Percentiles rank a stretch among this genome's conserved stretches.
phyloP scores from a whole-genome alignment of 2,329 filamentous ascomycete species.

The Neonectria ditissima region DNA sequence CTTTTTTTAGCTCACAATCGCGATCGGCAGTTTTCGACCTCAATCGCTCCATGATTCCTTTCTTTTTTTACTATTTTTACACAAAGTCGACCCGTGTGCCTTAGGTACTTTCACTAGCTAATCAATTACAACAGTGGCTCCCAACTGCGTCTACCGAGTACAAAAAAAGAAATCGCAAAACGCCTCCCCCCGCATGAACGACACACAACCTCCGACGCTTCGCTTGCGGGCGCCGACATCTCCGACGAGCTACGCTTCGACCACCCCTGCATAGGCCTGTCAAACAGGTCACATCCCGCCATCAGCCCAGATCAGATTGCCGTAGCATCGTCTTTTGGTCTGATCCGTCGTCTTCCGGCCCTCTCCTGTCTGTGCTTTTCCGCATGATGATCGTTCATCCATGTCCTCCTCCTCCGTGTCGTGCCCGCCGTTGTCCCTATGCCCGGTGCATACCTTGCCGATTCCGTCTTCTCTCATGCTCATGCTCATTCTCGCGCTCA shows the following conservation, averaged over 20 bases:
- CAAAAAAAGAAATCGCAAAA: constrained; percentile 34
- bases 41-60: constrained; percentile 28
- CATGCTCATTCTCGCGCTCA: constrained; percentile 20
- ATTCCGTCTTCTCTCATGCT: constrained; percentile 10
- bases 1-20: constrained; percentile 5
- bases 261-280: constrained; percentile 20
- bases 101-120: constrained; percentile 18
- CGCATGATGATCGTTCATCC: constrained; percentile 26
- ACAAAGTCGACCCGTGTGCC: constrained; percentile 23
- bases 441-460: constrained; percentile 15
- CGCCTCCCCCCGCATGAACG: constrained; percentile 37
- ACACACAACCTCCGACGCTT: constrained; percentile 22
- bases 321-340: constrained; percentile 25
- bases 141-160: constrained; percentile 14
- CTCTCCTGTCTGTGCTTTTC: constrained; percentile 34
- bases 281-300: constrained; percentile 25
- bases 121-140: constrained; percentile 39
- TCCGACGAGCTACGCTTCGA: constrained; percentile 24
- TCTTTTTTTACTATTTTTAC: constrained; percentile 37
- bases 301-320: constrained; percentile 26
- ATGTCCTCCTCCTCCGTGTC: constrained; percentile 26
- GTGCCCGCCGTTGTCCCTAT: constrained; percentile 12
- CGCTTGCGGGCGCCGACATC: constrained; percentile 14
- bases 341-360: constrained; percentile 24
- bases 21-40: constrained; percentile 9